Base-by-base conservation (phyloP, 2,329 filamentous ascomycete species). In the Aspergillus novoparasiticus region DNA sequence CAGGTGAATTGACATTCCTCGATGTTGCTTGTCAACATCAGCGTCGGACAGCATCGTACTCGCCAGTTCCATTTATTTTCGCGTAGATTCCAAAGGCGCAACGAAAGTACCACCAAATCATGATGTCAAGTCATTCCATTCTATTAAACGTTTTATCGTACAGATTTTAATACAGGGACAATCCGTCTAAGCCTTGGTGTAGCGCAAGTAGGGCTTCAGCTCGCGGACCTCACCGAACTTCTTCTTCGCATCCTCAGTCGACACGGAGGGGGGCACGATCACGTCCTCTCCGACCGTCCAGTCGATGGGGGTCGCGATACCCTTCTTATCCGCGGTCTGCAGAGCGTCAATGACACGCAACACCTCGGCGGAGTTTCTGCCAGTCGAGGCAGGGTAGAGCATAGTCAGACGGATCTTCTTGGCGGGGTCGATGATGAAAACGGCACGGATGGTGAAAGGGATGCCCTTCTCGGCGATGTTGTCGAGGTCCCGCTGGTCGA, bases 381-480 rank as follows among this genome's bases (percentile, higher is more conserved):
- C 94, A 46, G 93, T 96, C 62, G 90, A 94, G 67, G 94, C 94
- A 54, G 94, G 94, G 85, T 97, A 97, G 77, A 92, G 89, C 84
- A 97, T 92, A 77, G 93, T 96, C 78, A 94, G 88, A 72, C 94
- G 90, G 82, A 97, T 95, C 80, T 90, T 94, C 89, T 97, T 97
- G 82, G 87, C 89, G 69, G 94, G 93, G 83, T 97, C 93, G 78
- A 97, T 96, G 82, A 97, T 86, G 85, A 96, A 97, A 77, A 97
- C 94, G 71, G 91, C 93, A 74, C 94, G 92, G 82, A 97, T 96
- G 73, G 94, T 97, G 82, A 96, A 95, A 63, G 93, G 63, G 55
- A 56, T 59, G 63, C 66, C 90, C 86, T 93, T 92, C 74, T 86
- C 79, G 79, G 93, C 90, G 62, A 93, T 89, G 81, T 93, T 94